Evolutionary conservation across 345 rosid genomes (phyloP).

Genomic region (Fremontodendron californicum): DNA sequence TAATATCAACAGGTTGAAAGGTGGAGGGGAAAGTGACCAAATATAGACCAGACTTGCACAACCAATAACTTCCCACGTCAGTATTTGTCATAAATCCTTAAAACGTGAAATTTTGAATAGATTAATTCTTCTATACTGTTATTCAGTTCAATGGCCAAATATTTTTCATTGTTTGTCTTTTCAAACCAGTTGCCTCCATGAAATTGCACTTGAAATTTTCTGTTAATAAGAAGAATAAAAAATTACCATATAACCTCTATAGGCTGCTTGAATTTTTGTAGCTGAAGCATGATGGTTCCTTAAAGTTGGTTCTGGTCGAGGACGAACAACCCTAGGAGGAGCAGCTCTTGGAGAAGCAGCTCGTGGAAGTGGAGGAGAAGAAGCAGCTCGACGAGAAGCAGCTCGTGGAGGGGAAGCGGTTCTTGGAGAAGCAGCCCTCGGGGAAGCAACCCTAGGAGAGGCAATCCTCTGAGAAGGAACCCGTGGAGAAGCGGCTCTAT

Average conservation of each 20-base stretch:
- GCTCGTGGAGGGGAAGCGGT: constrained; percentile 40
- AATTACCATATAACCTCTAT: constrained; percentile 77
- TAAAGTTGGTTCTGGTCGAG: constrained; percentile 64
- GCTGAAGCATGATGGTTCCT: constrained; percentile 62
- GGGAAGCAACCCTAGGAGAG: constrained; percentile 49
- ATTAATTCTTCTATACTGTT: neutral
- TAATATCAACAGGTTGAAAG: neutral
- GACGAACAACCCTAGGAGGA: constrained; percentile 16
- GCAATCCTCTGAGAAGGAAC: constrained; percentile 43
- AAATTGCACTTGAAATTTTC: neutral
- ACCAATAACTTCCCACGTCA: neutral
- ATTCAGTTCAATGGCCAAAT: neutral
- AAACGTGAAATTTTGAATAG: neutral
- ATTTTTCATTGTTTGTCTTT: neutral
- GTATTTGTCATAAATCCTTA: neutral
- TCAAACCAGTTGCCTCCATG: neutral
- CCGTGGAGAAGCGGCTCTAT: constrained; percentile 51
- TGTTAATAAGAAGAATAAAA: constrained; percentile 12
- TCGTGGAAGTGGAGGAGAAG: constrained; percentile 9
- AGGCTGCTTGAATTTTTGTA: constrained; percentile 81
- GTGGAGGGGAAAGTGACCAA: neutral
- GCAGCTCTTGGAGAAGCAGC: constrained; percentile 38
- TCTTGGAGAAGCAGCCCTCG: constrained; percentile 28
- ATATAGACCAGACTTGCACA: neutral
- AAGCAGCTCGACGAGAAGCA: constrained; percentile 43